Evolutionary conservation across 257 asterid genomes (phyloP), one percentile per base, ranked within the genome.

Genomic region (Vinca minor): DNA sequence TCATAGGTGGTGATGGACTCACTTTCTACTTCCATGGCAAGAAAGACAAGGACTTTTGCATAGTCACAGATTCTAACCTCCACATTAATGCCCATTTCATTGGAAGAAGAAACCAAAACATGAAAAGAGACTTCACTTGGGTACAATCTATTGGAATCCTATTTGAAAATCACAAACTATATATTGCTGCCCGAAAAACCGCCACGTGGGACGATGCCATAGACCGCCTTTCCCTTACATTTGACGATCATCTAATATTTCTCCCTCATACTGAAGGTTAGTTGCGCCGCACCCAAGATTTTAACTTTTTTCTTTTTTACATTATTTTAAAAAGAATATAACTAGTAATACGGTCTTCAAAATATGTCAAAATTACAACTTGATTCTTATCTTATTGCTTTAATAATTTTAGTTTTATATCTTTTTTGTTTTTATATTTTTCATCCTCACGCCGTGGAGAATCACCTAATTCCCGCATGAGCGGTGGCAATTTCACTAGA

Each of bases 41-140:
- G 60, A 90, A 83, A 70, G 85, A 80, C 50, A 46, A 15, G 8
- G 83, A 84, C 64, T 85, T 91, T 76, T 91, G 96, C 81, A 55
- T 91, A 12, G 87, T 88, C 26, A 62, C 96, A 0, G 96, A 91
- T 64, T 66, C 84, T 36, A 84, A 84, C 65, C 81, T 84, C 20
- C 96, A 87, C 71, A 86, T 91, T 78, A 91, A 91, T 4, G 97
- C 95, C 5, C 97, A 85, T 65, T 87, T 85, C 80, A 88, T 88
- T 8, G 95, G 96, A 20, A 76, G 70, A 59, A 74, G 88, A 70
- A 91, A 88, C 39, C 46, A 58, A 35, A 76, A 84, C 65, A 84
- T 84, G 94, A 84, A 83, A 63, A 77, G 96, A 45, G 96, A 87
- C 84, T 90, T 87, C 56, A 90, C 93, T 26, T 90, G 97, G 97